These are phyloP conservation scores for Anastatica hierochuntica DNA, from an alignment of 345 rosid genomes.

Conservation along the genomic window DNA sequence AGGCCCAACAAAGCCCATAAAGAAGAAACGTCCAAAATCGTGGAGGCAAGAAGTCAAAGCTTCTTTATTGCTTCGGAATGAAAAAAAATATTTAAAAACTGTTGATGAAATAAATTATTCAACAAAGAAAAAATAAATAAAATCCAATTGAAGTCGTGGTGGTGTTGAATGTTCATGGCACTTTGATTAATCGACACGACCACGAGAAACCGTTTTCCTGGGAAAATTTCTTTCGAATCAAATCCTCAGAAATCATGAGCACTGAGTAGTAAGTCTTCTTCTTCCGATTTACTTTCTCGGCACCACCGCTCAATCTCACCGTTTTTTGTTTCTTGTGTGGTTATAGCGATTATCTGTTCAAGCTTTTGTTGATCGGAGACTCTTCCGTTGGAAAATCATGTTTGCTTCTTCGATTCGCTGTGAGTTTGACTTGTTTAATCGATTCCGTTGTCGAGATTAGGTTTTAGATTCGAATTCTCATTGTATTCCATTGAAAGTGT, in stretches of 20 bases:
- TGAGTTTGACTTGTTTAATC: conserved; percentile 26
- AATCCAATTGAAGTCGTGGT: conserved; percentile 12
- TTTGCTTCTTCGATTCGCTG: conserved; percentile 72
- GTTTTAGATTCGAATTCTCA: too few relatives aligned
- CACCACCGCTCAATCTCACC: too few relatives aligned
- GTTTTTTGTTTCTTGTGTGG: too few relatives aligned
- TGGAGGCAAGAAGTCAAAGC: too few relatives aligned
- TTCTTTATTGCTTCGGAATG: too few relatives aligned
- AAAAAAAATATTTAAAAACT: too few relatives aligned
- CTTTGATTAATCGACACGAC: conserved; percentile 17
- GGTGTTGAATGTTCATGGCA: conserved; percentile 19
- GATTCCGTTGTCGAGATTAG: too few relatives aligned
- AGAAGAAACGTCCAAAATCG: too few relatives aligned
- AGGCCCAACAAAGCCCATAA: too few relatives aligned
- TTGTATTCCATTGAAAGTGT: too few relatives aligned
- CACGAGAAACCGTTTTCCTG: not conserved
- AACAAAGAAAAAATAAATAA: too few relatives aligned
- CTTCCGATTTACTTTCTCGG: not conserved
- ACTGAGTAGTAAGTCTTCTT: conserved; percentile 38
- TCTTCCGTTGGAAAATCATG: conserved; percentile 82
- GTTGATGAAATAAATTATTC: too few relatives aligned
- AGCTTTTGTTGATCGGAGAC: conserved; percentile 75
- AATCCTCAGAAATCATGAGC: conserved; percentile 33
- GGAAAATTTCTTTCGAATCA: not conserved
- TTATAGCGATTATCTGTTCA: conserved; percentile 61